Evolutionary conservation across 2,329 filamentous ascomycete species (phyloP).

Genomic region (Ilyonectria robusta): DNA sequence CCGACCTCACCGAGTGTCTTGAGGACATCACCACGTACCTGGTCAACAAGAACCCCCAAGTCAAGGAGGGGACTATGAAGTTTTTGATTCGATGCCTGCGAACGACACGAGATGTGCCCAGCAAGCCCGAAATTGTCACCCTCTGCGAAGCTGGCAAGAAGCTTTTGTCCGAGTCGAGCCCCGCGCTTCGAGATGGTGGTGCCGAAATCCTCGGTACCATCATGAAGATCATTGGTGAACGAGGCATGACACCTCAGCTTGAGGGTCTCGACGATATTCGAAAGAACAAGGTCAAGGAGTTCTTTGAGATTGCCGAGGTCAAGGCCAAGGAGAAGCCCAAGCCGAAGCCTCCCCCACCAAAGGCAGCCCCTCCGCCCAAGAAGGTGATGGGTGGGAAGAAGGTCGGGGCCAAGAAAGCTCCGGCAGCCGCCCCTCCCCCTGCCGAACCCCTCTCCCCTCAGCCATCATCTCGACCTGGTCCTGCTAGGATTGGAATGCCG

Average conservation of each 20-base stretch:
- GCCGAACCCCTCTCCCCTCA: conserved; percentile 71
- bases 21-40: conserved; percentile 90
- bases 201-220: conserved; percentile 93
- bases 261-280: conserved; percentile 96
- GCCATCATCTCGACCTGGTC: conserved; percentile 65
- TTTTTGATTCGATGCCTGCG: conserved; percentile 92
- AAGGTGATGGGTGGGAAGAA: conserved; percentile 62
- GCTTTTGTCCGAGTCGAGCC: conserved; percentile 89
- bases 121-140: conserved; percentile 84
- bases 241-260: conserved; percentile 92
- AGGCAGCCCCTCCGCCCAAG: conserved; percentile 64
- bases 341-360: conserved; percentile 72
- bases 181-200: conserved; percentile 87
- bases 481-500: conserved; percentile 63
- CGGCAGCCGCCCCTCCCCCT: conserved; percentile 59
- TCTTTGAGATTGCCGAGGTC: conserved; percentile 74
- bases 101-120: conserved; percentile 86
- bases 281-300: conserved; percentile 97
- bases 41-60: conserved; percentile 95
- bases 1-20: conserved; percentile 86
- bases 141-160: conserved; percentile 94
- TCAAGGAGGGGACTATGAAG: conserved; percentile 95
- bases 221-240: conserved; percentile 99
- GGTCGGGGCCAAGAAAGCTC: conserved; percentile 61
- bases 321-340: conserved; percentile 81